Evolutionary conservation across 108 stramenopile species (phyloP).

Genomic region (Conticribra weissflogii): DNA sequence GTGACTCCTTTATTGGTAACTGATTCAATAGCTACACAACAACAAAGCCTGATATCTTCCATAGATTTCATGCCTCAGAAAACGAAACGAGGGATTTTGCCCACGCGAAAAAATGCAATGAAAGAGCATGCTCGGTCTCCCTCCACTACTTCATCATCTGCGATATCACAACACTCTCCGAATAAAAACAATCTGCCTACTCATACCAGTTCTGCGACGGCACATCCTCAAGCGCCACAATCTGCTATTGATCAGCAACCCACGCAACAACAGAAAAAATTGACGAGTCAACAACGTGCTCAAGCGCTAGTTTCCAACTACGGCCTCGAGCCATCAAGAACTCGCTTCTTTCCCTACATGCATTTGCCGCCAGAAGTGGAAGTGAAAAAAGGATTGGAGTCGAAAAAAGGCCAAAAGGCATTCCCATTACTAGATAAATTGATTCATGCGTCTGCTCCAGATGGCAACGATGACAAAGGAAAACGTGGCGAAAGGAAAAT

Average conservation of each 20-base stretch:
- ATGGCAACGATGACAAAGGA: not conserved
- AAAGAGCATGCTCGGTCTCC: not conserved
- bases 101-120: not conserved
- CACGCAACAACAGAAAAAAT: not conserved
- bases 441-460: constrained; percentile 2
- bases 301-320: constrained; percentile 1
- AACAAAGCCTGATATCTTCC: too few species aligned
- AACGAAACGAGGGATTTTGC: not conserved
- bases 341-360: constrained; percentile 26
- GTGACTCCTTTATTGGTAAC: too few species aligned
- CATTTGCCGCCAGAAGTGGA: constrained; percentile 17
- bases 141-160: not conserved
- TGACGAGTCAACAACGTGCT: not conserved
- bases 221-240: not conserved
- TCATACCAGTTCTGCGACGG: too few species aligned
- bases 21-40: too few species aligned
- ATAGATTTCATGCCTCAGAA: too few species aligned
- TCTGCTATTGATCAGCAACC: not conserved
- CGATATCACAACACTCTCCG: not conserved
- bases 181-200: not conserved
- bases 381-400: constrained; percentile 11
- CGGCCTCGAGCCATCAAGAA: constrained; percentile 16
- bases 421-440: constrained; percentile 28
- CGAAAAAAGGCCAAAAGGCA: not conserved
- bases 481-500: not conserved